Evolutionary conservation across 2,329 filamentous ascomycete species (phyloP).

Genomic region (Sarocladiaceae sp.): DNA sequence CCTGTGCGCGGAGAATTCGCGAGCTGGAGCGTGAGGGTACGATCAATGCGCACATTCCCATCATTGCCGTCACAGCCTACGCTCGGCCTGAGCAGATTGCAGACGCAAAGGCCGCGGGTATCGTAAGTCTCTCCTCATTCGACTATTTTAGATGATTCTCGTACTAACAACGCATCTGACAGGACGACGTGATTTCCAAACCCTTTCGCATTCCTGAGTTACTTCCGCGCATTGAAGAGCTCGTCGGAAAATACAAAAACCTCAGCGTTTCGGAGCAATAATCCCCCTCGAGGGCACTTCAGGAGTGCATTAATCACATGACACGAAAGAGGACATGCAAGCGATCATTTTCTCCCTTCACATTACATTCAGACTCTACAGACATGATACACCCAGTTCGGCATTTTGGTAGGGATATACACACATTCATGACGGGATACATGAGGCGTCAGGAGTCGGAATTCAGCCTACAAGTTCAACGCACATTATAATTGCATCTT

Average conservation of each 20-base stretch:
- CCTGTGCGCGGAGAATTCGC: constrained; percentile 66
- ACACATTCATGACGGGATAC: neutral
- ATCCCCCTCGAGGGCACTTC: too few relatives aligned
- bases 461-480: too few relatives aligned
- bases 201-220: constrained; percentile 74
- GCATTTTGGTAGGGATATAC: neutral
- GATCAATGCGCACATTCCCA: constrained; percentile 64
- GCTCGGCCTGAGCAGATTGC: constrained; percentile 70
- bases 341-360: neutral
- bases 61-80: constrained; percentile 81
- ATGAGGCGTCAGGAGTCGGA: constrained; percentile 6
- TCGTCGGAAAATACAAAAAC: constrained; percentile 38
- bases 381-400: too few relatives aligned
- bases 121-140: constrained; percentile 47
- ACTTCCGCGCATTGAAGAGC: constrained; percentile 61
- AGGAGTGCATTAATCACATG: too few relatives aligned
- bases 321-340: neutral
- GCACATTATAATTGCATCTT: too few relatives aligned
- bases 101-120: constrained; percentile 66
- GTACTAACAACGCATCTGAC: neutral
- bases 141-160: neutral
- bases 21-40: constrained; percentile 60
- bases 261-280: constrained; percentile 21
- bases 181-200: constrained; percentile 75
- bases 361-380: neutral